These are phyloP conservation scores for Kandelia obovata DNA, from an alignment of 345 rosid species.

Conservation along the genomic window DNA sequence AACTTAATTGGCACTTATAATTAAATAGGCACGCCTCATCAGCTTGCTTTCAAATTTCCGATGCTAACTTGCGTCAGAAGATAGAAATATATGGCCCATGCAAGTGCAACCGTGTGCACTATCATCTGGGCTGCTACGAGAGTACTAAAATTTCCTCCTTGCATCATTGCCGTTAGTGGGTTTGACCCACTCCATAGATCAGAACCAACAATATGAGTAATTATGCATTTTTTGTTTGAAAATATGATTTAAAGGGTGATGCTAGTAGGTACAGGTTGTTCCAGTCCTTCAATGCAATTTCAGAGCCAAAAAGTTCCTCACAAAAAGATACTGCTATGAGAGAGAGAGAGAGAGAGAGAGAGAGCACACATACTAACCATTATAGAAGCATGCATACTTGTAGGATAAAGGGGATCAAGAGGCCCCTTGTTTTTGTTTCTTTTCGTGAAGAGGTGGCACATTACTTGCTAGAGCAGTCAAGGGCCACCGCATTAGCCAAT, in stretches of 20 bases:
- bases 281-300: background rate
- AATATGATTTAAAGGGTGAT: background rate
- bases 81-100: constrained; percentile 3
- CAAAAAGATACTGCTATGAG: background rate
- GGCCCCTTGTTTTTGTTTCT: constrained; percentile 37
- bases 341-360: too few species aligned
- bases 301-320: background rate
- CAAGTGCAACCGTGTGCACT: background rate
- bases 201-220: background rate
- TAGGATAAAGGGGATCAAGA: constrained; percentile 23
- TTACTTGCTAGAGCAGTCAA: constrained; percentile 28
- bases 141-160: constrained; percentile 4
- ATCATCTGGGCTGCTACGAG: background rate
- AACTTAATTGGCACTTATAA: constrained; percentile 11
- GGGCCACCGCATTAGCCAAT: constrained; percentile 25
- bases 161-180: constrained; percentile 19
- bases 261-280: constrained; percentile 22
- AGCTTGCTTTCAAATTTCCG: background rate
- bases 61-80: too few species aligned
- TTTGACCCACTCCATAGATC: constrained; percentile 1
- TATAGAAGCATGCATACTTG: constrained; percentile 24
- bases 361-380: constrained; percentile 22
- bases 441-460: background rate
- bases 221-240: background rate
- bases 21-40: background rate